Evolutionary conservation across 768 basidiomycete species (phyloP).

Genomic region (Russula vinacea): DNA sequence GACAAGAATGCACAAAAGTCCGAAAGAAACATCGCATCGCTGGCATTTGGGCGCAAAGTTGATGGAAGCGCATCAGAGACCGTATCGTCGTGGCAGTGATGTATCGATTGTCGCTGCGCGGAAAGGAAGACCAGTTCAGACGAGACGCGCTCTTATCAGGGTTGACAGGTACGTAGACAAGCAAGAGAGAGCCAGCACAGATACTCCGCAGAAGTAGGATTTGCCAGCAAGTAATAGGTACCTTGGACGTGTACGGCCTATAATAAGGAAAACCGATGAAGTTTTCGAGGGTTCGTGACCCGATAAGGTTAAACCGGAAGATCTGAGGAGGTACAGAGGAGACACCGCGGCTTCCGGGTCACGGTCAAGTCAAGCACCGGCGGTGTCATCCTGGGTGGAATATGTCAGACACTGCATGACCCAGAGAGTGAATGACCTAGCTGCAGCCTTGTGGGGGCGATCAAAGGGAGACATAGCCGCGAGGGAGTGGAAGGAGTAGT

Average conservation of each 20-base stretch:
- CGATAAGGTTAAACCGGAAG: conserved; percentile 23
- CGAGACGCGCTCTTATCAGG: conserved; percentile 11
- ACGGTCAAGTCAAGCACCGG: neutral
- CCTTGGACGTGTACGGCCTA: conserved; percentile 2
- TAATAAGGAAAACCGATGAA: conserved; percentile 13
- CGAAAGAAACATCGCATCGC: conserved; percentile 4
- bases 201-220: conserved; percentile 11
- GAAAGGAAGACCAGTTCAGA: neutral
- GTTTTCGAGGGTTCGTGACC: conserved; percentile 13
- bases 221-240: conserved; percentile 18
- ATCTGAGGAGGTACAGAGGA: conserved; percentile 9
- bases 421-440: neutral
- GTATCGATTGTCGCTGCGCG: conserved; percentile 3
- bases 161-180: conserved; percentile 10
- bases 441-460: neutral
- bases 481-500: neutral
- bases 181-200: neutral
- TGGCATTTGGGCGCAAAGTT: conserved; percentile 13
- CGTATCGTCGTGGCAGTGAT: neutral
- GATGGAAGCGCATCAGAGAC: neutral
- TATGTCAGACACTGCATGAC: neutral
- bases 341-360: conserved; percentile 7
- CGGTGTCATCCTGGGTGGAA: neutral
- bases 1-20: neutral
- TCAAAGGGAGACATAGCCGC: too few relatives aligned